Conservation (phyloP, 2,329 filamentous ascomycete species). For the Xylariaceae sp. region DNA sequence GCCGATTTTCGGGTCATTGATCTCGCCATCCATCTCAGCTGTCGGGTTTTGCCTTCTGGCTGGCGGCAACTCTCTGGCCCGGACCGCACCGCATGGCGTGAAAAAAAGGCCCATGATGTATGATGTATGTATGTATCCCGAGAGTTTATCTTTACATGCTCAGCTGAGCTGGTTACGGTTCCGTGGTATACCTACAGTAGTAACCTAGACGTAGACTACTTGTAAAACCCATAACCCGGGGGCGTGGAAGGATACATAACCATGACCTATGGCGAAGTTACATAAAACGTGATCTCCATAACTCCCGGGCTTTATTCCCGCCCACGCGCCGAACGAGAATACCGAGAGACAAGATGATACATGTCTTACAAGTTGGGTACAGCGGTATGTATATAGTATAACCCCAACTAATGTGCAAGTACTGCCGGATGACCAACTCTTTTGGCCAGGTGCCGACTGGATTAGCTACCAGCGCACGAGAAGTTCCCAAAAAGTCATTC, state of each 20-base stretch:
- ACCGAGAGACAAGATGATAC: not conserved
- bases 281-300: too few species aligned
- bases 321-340: too few species aligned
- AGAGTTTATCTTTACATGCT: not conserved
- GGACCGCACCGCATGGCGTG: not conserved
- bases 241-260: too few species aligned
- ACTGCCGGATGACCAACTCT: not conserved
- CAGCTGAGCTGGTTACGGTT: not conserved
- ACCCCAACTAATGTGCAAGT: not conserved
- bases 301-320: too few species aligned
- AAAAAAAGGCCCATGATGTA: not conserved
- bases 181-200: too few species aligned
- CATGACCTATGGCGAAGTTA: too few species aligned
- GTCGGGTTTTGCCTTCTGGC: not conserved
- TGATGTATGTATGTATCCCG: too few species aligned
- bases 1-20: slow-evolving; percentile 13
- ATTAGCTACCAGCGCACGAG: too few species aligned
- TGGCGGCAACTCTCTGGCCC: slow-evolving; percentile 1
- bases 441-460: not conserved
- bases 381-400: too few species aligned
- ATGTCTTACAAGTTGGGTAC: not conserved
- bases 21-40: slow-evolving; percentile 16
- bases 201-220: too few species aligned
- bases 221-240: too few species aligned
- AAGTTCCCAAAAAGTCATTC: too few species aligned